Evolutionary conservation across 345 rosid genomes (phyloP).

Genomic region (Sisymbrium altissimum): DNA sequence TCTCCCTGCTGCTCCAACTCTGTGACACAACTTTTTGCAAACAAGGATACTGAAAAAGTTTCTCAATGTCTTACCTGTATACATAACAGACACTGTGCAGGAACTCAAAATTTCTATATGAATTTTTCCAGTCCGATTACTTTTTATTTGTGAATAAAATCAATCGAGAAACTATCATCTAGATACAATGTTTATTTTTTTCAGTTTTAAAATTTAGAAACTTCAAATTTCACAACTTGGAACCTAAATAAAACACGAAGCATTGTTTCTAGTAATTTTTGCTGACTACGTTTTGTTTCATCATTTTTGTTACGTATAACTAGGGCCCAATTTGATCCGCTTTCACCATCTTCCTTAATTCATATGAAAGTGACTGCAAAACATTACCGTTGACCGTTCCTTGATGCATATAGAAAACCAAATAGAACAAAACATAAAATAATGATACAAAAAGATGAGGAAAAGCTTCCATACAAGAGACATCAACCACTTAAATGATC

Average conservation of each 20-base stretch:
- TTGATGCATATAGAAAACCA: neutral
- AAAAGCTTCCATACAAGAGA: too few species aligned
- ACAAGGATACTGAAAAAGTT: slow-evolving; percentile 6
- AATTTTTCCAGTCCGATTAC: neutral
- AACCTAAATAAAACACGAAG: neutral
- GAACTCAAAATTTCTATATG: neutral
- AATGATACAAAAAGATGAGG: too few species aligned
- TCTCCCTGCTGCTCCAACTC: slow-evolving; percentile 4
- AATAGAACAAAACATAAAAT: neutral
- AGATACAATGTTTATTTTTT: neutral
- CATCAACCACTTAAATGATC: too few species aligned
- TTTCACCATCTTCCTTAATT: too few species aligned
- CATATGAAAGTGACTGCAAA: neutral
- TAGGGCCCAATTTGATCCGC: too few species aligned
- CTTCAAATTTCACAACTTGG: neutral
- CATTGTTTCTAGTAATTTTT: too few species aligned
- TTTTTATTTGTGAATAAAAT: neutral
- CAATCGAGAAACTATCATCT: neutral
- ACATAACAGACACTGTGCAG: slow-evolving; percentile 23
- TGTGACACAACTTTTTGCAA: slow-evolving; percentile 3
- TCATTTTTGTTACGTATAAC: neutral
- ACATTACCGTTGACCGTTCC: neutral
- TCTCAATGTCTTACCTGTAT: slow-evolving; percentile 4
- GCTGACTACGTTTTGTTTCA: too few species aligned
- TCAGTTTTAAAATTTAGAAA: neutral